Evolutionary conservation across 768 basidiomycete species (phyloP), one percentile per base, ranked within the genome.

Genomic region (Lyophyllum atratum): DNA sequence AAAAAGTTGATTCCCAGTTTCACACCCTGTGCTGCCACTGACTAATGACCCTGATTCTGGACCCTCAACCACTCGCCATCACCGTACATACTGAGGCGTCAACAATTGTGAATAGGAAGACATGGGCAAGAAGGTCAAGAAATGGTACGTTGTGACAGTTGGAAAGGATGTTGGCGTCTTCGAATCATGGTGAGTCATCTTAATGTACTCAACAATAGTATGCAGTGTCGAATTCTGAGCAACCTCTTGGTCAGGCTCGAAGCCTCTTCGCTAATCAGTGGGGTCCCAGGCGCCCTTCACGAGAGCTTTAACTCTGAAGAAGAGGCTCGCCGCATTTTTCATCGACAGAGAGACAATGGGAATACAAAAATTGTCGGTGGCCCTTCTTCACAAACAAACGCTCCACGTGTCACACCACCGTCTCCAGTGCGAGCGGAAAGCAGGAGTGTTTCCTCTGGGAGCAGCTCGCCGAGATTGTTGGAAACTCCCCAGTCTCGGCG

Each of bases 291-390:
- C 31, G 67, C 80, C 2, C 58, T 78, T 6, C 65, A 74, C 60
- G 74, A 85, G 56, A 70, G 79, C 44, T 84, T 80, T 60, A 9
- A 56, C 2, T 71, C 77, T 3, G 62, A 76, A 58, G 76, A 70
- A 26, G 76, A 83, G 58, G 84, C 84, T 0, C 33, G 43, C 21
- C 59, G 62, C 6, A 66, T 64, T 44, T 78, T 76, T 61, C 47
- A 59, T 3, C 58, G 67, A 50, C 74, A 66, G 40, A 51, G 56
- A 26, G 52, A 56, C 4, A 66, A 59, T 45, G 75, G 76, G 48
- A 63, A 64, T 40, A 71, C 69, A 8, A 70, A 64, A 31, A 56
- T 70, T 45, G 64, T 76, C 17, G 58, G 56, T 44, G 52, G 52
- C 49, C 19, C 14, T 33, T n/a, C 45, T 37, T 45, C 22, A 33